These are phyloP conservation scores for Termitomyces sp. DNA, from an alignment of 768 basidiomycete genomes.

Conservation along the genomic window DNA sequence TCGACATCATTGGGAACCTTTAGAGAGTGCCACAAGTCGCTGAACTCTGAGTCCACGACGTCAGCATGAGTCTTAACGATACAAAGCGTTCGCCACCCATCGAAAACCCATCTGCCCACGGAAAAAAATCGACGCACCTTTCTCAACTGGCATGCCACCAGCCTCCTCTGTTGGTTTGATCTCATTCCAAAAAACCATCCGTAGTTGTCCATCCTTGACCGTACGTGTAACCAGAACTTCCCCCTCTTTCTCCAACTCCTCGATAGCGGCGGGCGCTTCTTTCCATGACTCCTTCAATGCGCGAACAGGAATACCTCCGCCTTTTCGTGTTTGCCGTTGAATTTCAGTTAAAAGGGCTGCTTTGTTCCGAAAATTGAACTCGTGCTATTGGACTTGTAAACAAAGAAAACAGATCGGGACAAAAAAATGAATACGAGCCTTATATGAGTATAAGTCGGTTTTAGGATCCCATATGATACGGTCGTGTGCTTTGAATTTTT, in stretches of 20 bases:
- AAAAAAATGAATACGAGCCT: slow-evolving; percentile 44
- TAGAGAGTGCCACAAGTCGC: slow-evolving; percentile 82
- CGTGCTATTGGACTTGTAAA: slow-evolving; percentile 54
- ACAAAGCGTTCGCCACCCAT: slow-evolving; percentile 10
- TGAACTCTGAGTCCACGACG: slow-evolving; percentile 60
- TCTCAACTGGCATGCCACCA: slow-evolving; percentile 72
- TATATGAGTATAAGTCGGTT: slow-evolving; percentile 85
- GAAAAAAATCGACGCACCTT: slow-evolving; percentile 47
- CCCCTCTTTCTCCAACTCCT: slow-evolving; percentile 87
- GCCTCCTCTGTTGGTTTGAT: slow-evolving; percentile 73
- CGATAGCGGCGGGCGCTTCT: slow-evolving; percentile 78
- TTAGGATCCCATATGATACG: slow-evolving; percentile 77
- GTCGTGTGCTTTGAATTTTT: slow-evolving; percentile 83
- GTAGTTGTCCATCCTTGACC: slow-evolving; percentile 75
- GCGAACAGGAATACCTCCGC: slow-evolving; percentile 82
- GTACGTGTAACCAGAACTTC: slow-evolving; percentile 88
- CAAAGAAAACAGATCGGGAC: background rate
- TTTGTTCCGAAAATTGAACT: slow-evolving; percentile 84
- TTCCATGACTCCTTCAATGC: slow-evolving; percentile 91
- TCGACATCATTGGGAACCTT: slow-evolving; percentile 87
- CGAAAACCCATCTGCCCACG: slow-evolving; percentile 1
- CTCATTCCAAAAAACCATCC: slow-evolving; percentile 91
- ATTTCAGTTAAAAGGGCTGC: slow-evolving; percentile 82
- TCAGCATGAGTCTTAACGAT: slow-evolving; percentile 11
- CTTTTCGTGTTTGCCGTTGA: slow-evolving; percentile 78